Base-by-base conservation (phyloP, 2,329 filamentous ascomycete species). In the Didymella exigua region DNA sequence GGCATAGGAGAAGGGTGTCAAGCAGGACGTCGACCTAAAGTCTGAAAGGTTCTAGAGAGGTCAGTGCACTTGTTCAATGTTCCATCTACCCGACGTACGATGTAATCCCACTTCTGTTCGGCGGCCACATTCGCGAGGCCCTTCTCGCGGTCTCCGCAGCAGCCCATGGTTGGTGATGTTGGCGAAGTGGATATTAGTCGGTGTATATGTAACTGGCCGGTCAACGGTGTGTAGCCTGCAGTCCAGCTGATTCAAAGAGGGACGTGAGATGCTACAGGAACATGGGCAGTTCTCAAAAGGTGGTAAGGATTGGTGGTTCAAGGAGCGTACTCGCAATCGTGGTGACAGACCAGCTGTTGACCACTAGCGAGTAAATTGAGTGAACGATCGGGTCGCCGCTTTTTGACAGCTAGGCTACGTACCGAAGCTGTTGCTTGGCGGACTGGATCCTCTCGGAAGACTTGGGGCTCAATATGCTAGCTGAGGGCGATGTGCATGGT, bases 21-120 rank as follows among this genome's bases (percentile, higher is more conserved):
- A 87, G 74, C 89, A 92, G 13, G 90, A 93, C 26, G 84, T 86
- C 2, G 90, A 88, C 73, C 89, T 91, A 82, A 97, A 98, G 76
- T 98, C 93, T 48, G 71, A 73, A 24, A 82, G 74, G n/a, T 74
- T 81, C 76, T 78, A 50, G 21, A 8, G 23, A 9, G 13, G 59
- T 75, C 48, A 75, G 69, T 45, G 44, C n/a, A 23, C 27, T 14
- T 37, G 7, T 1, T 27, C 2, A 27, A 4, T 11, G 14, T 21
- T 40, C 21, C 31, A 49, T 29, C n/a, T 7, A 10, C 24, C 24
- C n/a, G 23, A 78, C 88, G 71, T 78, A 91, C 89, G 73, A 98
- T 93, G 74, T 93, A 96, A 69, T 93, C 90, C 93, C 93, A 98
- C 81, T 92, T 80, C 65, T 79, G 76, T 59, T 78, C 73, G 58